These are phyloP conservation scores for Chloranthus sessilifolius DNA, from an alignment of 164 flowering plant species.

Conservation along the genomic window DNA sequence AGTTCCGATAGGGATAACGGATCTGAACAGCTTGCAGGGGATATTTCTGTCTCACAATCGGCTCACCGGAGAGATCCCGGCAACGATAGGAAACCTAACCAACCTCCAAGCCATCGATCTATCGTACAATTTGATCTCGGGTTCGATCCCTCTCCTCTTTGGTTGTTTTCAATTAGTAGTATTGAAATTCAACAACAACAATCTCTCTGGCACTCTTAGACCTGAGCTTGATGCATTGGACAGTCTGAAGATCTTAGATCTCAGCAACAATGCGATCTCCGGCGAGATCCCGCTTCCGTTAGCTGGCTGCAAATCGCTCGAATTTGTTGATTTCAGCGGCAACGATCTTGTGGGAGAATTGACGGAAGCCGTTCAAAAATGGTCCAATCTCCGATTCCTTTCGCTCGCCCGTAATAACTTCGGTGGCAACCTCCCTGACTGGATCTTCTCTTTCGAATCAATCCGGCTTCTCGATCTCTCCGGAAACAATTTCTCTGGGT, in stretches of 20 bases:
- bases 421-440: slow-evolving; percentile 61
- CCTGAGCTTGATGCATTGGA: slow-evolving; percentile 91
- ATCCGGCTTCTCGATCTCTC: slow-evolving; percentile 67
- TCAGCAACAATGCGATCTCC: slow-evolving; percentile 69
- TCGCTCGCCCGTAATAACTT: slow-evolving; percentile 72
- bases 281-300: slow-evolving; percentile 88
- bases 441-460: slow-evolving; percentile 66
- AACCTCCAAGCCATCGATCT: slow-evolving; percentile 88
- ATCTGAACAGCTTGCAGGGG: slow-evolving; percentile 76
- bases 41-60: slow-evolving; percentile 74
- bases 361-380: slow-evolving; percentile 74
- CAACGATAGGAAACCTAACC: slow-evolving; percentile 80
- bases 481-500: slow-evolving; percentile 68
- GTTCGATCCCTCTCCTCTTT: slow-evolving; percentile 76
- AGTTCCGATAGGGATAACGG: slow-evolving; percentile 64
- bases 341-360: slow-evolving; percentile 73
- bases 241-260: slow-evolving; percentile 71
- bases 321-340: slow-evolving; percentile 78
- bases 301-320: slow-evolving; percentile 92
- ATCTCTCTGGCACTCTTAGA: slow-evolving; percentile 77
- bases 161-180: slow-evolving; percentile 90
- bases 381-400: slow-evolving; percentile 70
- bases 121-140: slow-evolving; percentile 66
- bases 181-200: slow-evolving; percentile 65
- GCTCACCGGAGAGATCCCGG: slow-evolving; percentile 74